phyloP scores from a whole-genome alignment of 129 eudicot species.

The Oenanthe sinensis region DNA sequence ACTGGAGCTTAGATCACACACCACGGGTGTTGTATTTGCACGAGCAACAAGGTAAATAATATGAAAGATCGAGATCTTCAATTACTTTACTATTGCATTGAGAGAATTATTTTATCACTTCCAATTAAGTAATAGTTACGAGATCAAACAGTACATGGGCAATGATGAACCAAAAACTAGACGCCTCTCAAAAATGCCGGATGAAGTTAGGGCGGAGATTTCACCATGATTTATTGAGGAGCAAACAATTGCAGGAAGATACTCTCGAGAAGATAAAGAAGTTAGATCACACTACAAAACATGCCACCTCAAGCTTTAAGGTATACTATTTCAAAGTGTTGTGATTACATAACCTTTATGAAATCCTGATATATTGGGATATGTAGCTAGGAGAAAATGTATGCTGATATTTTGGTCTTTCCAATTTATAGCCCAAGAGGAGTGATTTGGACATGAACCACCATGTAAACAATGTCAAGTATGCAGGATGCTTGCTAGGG shows the following conservation, averaged over 20 bases:
- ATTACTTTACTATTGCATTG: not conserved
- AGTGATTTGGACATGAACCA: constrained; percentile 93
- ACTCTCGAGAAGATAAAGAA: constrained; percentile 45
- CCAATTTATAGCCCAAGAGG: constrained; percentile 53
- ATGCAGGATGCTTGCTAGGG: constrained; percentile 89
- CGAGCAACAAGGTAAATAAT: constrained; percentile 56
- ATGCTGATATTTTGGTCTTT: not conserved
- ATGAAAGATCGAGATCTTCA: not conserved
- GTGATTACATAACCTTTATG: not conserved
- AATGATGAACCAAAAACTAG: constrained; percentile 83
- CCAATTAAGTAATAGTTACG: not conserved
- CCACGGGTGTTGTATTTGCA: constrained; percentile 58
- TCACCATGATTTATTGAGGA: constrained; percentile 63
- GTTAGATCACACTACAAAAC: constrained; percentile 48
- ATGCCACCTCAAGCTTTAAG: constrained; percentile 53
- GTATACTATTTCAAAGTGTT: constrained; percentile 13
- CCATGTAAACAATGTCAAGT: constrained; percentile 89
- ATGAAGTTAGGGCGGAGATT: constrained; percentile 63
- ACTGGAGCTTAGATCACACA: constrained; percentile 56
- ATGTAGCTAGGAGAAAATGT: not conserved
- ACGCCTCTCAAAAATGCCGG: constrained; percentile 76
- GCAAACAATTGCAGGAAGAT: constrained; percentile 57
- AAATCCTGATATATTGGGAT: not conserved
- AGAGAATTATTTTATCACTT: not conserved
- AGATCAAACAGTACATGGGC: constrained; percentile 63